Evolutionary conservation across 192 early-diverging fungal species (phyloP).

Genomic region (Coemansia sp.): DNA sequence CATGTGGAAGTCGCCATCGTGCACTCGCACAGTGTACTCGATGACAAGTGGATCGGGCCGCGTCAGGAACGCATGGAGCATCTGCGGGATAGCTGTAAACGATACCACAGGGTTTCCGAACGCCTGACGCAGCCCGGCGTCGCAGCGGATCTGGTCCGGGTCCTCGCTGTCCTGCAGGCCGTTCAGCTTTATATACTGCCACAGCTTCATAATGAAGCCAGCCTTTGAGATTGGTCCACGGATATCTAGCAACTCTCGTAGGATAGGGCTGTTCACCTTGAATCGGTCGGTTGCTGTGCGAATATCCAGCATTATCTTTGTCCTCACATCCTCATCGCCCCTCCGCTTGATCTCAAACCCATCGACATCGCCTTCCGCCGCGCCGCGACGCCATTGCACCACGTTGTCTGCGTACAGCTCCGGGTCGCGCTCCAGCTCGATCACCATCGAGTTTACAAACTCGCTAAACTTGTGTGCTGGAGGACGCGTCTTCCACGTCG

Average conservation of each 20-base stretch:
- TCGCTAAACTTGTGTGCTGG: constrained; percentile 76
- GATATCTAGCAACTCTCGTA: constrained; percentile 77
- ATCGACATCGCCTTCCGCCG: constrained; percentile 53
- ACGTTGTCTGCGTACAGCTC: constrained; percentile 67
- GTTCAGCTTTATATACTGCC: constrained; percentile 95
- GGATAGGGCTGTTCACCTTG: constrained; percentile 66
- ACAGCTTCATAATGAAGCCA: constrained; percentile 78
- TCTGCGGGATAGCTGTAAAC: constrained; percentile 80
- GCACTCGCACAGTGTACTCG: constrained; percentile 82
- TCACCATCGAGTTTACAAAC: constrained; percentile 80
- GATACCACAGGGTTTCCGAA: constrained; percentile 64
- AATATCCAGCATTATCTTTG: constrained; percentile 75
- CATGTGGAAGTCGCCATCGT: constrained; percentile 70
- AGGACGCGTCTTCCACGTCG: constrained; percentile 61
- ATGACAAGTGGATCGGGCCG: constrained; percentile 86
- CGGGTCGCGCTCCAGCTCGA: constrained; percentile 80
- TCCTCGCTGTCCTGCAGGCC: constrained; percentile 89
- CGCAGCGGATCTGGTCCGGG: constrained; percentile 81
- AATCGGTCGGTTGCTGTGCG: constrained; percentile 79
- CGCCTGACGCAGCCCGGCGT: constrained; percentile 70
- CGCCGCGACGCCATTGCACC: constrained; percentile 47
- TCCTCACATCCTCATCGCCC: constrained; percentile 81
- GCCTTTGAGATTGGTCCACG: constrained; percentile 49
- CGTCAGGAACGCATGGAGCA: constrained; percentile 70
- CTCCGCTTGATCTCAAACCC: constrained; percentile 93